phyloP scores from a whole-genome alignment of 495 filamentous ascomycete genomes.

The Penicillium mononematosum region DNA sequence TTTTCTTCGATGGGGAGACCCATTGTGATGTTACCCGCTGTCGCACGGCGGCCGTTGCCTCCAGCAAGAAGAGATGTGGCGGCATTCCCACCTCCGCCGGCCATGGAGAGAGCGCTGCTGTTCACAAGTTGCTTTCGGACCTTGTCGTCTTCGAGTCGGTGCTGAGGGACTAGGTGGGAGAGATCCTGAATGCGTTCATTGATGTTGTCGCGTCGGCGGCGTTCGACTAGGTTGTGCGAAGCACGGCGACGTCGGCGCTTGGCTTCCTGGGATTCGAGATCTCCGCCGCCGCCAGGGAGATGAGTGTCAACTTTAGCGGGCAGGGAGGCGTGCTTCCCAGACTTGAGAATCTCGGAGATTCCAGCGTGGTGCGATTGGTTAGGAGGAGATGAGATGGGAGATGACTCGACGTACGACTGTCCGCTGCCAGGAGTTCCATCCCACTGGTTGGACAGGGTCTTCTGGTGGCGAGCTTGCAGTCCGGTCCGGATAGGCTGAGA shows the following conservation, averaged over 20 bases:
- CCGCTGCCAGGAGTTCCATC: constrained; percentile 74
- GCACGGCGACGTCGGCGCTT: constrained; percentile 87
- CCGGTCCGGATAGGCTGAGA: constrained; percentile 71
- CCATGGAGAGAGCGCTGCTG: constrained; percentile 81
- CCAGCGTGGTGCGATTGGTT: constrained; percentile 57
- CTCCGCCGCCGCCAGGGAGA: constrained; percentile 45
- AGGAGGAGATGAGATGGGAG: constrained; percentile 68
- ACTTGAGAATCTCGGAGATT: constrained; percentile 68
- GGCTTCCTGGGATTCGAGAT: constrained; percentile 79
- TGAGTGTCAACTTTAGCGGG: constrained; percentile 65
- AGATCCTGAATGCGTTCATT: constrained; percentile 98
- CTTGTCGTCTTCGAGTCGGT: constrained; percentile 95
- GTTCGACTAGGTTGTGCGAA: constrained; percentile 95
- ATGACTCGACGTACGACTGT: constrained; percentile 74
- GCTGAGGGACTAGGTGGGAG: constrained; percentile 85
- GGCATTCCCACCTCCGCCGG: constrained; percentile 69
- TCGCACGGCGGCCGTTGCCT: constrained; percentile 76
- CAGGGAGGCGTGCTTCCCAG: constrained; percentile 67
- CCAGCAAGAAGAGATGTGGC: constrained; percentile 84
- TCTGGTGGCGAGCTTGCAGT: constrained; percentile 68
- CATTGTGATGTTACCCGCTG: constrained; percentile 82
- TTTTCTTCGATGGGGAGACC: constrained; percentile 93
- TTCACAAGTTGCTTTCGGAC: constrained; percentile 91
- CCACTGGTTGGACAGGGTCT: constrained; percentile 80
- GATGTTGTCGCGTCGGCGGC: constrained; percentile 93